Base-by-base conservation (phyloP, 257 asterid genomes). In the Datura wrightii region DNA sequence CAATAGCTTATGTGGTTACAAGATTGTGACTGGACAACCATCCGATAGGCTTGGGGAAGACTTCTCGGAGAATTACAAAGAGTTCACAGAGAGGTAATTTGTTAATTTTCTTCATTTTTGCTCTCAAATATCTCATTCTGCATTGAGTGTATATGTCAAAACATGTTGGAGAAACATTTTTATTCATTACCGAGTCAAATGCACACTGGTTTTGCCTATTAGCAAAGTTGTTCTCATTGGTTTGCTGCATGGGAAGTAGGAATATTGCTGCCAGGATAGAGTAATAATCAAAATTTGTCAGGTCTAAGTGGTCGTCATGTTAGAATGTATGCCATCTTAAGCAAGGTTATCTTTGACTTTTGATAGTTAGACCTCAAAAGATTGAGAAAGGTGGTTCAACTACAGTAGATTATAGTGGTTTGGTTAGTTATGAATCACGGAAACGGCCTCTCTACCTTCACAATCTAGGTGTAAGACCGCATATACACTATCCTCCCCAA, bases 21-120 rank as follows among this genome's bases (percentile, higher is more conserved):
- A 94, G 86, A 93, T 95, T 84, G 99, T 95, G 90, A 95, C 99
- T 85, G 99, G 99, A 53, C 99, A 95, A 88, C 99, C 99, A 5
- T 95, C 99, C 65, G 99, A 95, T 89, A 92, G 97, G 93, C 97
- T 95, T 72, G 99, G 99, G 88, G 99, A 94, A 92, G 99, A 95
- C 92, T 95, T 95, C 90, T 93, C 99, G 1, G 95, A 90, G 53
- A 89, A 87, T 79, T 88, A 90, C 85, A 94, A 91, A 89, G 98
- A 93, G 84, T 90, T 95, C 88, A 88, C 89, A 2, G 99, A 93
- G 87, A 90, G 99, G 99, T 93, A 89, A 79, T 86, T 88, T 85
- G 62, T 81, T 83, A 50, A n/a, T 83, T 14, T 65, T 71, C 37
- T 48, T 65, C 52, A 37, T 11, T 39, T 72, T 50, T 34, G 44